Conservation (phyloP, 73 alveolate species). For the Paramecium biaurelia region DNA sequence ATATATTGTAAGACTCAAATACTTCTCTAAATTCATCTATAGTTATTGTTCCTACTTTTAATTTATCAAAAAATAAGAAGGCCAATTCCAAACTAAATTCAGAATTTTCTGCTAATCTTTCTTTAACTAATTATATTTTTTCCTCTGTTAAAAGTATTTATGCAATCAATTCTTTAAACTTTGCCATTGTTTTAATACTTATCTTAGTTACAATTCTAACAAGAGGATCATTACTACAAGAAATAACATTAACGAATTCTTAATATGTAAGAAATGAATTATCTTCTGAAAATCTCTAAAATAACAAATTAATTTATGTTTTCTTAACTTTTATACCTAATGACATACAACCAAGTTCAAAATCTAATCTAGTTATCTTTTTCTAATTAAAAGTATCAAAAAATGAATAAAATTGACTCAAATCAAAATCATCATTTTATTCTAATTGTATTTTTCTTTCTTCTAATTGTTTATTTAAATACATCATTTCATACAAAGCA, state of each 20-base stretch:
- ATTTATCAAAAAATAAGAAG: not conserved
- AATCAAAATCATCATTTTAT: not conserved
- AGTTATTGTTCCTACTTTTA: conserved; percentile 20
- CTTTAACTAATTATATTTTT: not conserved
- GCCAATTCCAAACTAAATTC: conserved; percentile 27
- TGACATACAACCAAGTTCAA: not conserved
- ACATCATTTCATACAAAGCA: conserved; percentile 8
- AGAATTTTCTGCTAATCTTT: not conserved
- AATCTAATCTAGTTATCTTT: conserved; percentile 8
- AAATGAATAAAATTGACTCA: not conserved
- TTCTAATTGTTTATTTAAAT: not conserved
- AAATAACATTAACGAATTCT: not conserved
- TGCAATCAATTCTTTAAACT: not conserved
- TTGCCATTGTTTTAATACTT: not conserved
- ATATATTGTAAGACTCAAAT: not conserved
- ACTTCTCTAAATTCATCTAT: conserved; percentile 45
- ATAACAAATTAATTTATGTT: not conserved
- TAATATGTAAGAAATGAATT: conserved; percentile 1
- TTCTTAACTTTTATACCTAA: not conserved
- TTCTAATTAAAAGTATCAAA: not conserved
- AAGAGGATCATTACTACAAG: not conserved
- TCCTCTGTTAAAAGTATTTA: not conserved
- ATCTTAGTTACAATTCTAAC: not conserved
- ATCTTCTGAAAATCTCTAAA: not conserved
- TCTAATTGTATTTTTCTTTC: not conserved